Base-by-base conservation (phyloP, 169 alveolate species). In the Eimeria falciformis region DNA sequence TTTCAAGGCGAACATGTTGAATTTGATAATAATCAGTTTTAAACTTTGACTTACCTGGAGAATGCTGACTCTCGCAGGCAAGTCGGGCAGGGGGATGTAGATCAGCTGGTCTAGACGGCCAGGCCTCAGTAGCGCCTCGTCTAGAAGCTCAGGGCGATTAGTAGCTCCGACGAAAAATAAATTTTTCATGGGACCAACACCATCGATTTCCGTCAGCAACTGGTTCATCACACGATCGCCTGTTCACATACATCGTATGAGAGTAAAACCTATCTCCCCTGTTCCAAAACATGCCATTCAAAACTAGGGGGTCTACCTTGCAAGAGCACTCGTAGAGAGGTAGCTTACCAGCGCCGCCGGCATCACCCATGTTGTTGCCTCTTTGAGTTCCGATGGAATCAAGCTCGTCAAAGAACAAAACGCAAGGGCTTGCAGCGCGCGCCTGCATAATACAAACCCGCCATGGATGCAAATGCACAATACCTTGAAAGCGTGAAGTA, bases 81-180 rank as follows among this genome's bases (percentile, higher is more conserved):
- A 96, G 94, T 99, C 99, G 29, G 99, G 99, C 25, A 99, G 97
- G 23, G 99, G 99, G 92, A 99, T 99, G 96, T 99, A 99, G 89
- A 99, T 99, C 62, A 99, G 97, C 96, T 99, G 99, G 94, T 99
- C 99, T 68, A 99, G 96, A 69, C 99, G 96, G 88, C 99, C 99
- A 1, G 99, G 99, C 89, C 99, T 98, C 65, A 99, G 97, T 77
- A 99, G 96, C 33, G 99, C 99, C 94, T 98, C 99, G 94, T 99
- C 99, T 46, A 99, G 96, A 55, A 99, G 97, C 93, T 99, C 99
- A 14, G 99, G 99, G 94, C 99, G 95, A 94, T 99, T 99, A 55
- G 99, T 99, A 23, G 99, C 99, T 29, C 99, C 99, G 53, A 99
- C 98, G 94, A 99, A 98, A 98, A 99, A 99, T n/a, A 99, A 96